phyloP scores from a whole-genome alignment of 257 asterid genomes.

The Misopates orontium region DNA sequence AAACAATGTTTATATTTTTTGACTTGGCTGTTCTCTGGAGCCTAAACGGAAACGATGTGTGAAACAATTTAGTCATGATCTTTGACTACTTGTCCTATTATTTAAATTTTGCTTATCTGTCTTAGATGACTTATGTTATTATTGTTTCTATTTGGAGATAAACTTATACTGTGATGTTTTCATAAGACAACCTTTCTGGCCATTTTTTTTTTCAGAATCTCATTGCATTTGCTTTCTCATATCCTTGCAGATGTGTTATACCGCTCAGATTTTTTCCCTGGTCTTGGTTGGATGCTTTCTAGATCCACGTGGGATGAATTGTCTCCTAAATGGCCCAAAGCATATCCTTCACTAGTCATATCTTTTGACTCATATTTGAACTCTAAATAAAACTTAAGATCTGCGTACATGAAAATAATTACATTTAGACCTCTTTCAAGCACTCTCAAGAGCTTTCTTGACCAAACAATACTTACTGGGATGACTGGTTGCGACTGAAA shows the following conservation, averaged over 20 bases:
- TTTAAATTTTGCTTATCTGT: background rate
- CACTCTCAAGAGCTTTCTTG: conserved; percentile 59
- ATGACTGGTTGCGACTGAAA: conserved; percentile 95
- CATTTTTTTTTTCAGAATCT: conserved; percentile 12
- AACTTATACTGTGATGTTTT: conserved; percentile 8
- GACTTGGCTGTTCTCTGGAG: background rate
- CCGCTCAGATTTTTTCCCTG: conserved; percentile 98
- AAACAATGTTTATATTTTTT: background rate
- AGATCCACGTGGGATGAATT: conserved; percentile 91
- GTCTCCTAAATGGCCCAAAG: conserved; percentile 99
- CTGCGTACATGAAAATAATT: background rate
- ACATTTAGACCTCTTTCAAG: conserved; percentile 16
- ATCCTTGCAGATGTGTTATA: conserved; percentile 79
- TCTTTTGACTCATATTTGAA: conserved; percentile 17
- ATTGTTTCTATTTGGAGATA: background rate
- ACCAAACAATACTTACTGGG: conserved; percentile 92
- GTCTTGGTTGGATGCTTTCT: conserved; percentile 99
- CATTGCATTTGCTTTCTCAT: conserved; percentile 25
- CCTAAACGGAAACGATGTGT: background rate
- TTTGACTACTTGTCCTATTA: background rate
- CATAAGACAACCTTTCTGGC: background rate
- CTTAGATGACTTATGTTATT: conserved; percentile 9
- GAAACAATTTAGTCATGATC: background rate
- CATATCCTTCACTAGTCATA: conserved; percentile 75
- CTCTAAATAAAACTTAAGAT: conserved; percentile 7